Conservation (phyloP, 2,329 filamentous ascomycete genomes). For the Aspergillus proliferans region DNA sequence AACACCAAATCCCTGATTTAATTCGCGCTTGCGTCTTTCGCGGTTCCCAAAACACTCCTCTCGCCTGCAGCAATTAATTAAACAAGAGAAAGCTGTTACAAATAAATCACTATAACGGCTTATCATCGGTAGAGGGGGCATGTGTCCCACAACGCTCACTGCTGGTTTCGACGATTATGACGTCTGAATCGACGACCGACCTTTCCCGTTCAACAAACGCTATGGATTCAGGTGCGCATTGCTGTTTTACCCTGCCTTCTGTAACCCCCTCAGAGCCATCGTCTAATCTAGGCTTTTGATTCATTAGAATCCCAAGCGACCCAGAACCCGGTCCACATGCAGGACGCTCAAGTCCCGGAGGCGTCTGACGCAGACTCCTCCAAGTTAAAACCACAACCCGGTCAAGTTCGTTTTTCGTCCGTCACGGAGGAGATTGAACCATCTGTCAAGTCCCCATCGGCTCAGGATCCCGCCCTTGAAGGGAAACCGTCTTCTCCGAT, state of each 20-base stretch:
- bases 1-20: too few relatives aligned
- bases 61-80: too few relatives aligned
- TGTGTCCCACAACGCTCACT: conserved; percentile 24
- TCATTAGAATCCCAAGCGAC: conserved; percentile 13
- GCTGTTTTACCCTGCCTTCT: conserved; percentile 6
- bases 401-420: conserved; percentile 63
- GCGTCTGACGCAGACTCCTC: conserved; percentile 18
- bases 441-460: conserved; percentile 23
- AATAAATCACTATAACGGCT: not conserved
- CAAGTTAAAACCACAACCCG: conserved; percentile 25
- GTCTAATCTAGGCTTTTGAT: conserved; percentile 5
- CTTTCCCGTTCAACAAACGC: conserved; percentile 18
- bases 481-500: conserved; percentile 7
- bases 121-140: conserved; percentile 22
- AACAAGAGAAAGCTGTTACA: too few relatives aligned
- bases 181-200: conserved; percentile 27
- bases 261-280: not conserved
- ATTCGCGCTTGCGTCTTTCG: too few relatives aligned
- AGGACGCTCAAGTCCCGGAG: conserved; percentile 16
- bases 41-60: too few relatives aligned
- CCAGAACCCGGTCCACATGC: conserved; percentile 17
- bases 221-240: conserved; percentile 28
- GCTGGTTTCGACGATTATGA: conserved; percentile 26
- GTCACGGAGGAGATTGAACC: conserved; percentile 64
- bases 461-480: conserved; percentile 2